These are phyloP conservation scores for Acephala macrosclerotiorum DNA, from an alignment of 2,329 filamentous ascomycete species.

Conservation along the genomic window DNA sequence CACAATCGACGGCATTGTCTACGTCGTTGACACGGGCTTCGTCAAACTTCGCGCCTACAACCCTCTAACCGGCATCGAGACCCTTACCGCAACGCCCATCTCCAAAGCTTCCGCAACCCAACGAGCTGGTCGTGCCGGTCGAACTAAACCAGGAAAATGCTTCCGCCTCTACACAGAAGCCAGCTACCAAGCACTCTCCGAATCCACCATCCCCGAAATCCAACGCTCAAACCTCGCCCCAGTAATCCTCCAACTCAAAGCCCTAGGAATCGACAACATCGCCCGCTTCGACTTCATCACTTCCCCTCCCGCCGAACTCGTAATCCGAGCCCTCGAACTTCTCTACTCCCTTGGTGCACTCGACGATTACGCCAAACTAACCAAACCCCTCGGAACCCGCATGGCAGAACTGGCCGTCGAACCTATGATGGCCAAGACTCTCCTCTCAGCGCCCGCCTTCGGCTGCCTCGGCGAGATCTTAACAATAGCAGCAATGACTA, in stretches of 20 bases:
- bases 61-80: conserved; percentile 85
- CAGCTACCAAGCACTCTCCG: conserved; percentile 69
- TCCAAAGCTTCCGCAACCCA: conserved; percentile 95
- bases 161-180: conserved; percentile 90
- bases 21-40: conserved; percentile 89
- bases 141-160: conserved; percentile 91
- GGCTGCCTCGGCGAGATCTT: conserved; percentile 85
- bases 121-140: conserved; percentile 86
- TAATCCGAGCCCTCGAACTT: conserved; percentile 86
- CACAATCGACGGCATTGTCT: conserved; percentile 90
- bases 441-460: conserved; percentile 79
- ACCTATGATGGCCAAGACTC: conserved; percentile 92
- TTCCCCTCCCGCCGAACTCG: conserved; percentile 82
- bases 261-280: conserved; percentile 93
- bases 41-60: conserved; percentile 91
- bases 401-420: conserved; percentile 96
- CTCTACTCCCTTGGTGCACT: conserved; percentile 87
- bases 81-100: conserved; percentile 79
- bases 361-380: conserved; percentile 90
- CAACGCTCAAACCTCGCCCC: conserved; percentile 91
- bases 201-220: conserved; percentile 85
- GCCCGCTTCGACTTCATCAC: conserved; percentile 90
- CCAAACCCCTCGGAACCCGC: conserved; percentile 81
- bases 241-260: conserved; percentile 89
- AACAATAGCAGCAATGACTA: conserved; percentile 93